Percentiles rank a stretch among this genome's conserved stretches.
Conservation (phyloP, 106 monocot genomes). For the Narthecium ossifragum region DNA sequence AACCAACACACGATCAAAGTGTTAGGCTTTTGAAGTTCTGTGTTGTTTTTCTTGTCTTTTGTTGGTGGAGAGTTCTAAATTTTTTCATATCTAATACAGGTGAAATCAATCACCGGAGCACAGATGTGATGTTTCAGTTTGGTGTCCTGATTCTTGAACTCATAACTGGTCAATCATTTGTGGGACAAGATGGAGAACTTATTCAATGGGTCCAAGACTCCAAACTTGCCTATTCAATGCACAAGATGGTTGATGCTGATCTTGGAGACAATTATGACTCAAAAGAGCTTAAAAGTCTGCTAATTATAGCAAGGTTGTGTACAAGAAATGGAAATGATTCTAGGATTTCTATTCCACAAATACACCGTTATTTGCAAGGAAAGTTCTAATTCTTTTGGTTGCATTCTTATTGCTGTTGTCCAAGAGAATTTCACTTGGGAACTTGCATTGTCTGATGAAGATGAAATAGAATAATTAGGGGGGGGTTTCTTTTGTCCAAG, state of each 20-base stretch:
- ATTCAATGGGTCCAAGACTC: conserved; percentile 82
- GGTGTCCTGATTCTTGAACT: conserved; percentile 83
- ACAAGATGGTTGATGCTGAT: conserved; percentile 92
- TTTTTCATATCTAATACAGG: conserved; percentile 22
- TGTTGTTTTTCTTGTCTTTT: neutral
- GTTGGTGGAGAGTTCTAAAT: neutral
- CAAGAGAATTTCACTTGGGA: neutral
- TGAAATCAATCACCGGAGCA: conserved; percentile 25
- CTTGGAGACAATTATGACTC: conserved; percentile 68
- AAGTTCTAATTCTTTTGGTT: conserved; percentile 24
- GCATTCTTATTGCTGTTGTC: neutral
- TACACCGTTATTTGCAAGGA: conserved; percentile 68
- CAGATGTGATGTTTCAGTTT: conserved; percentile 63
- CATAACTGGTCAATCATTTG: conserved; percentile 79
- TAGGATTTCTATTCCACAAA: conserved; percentile 56
- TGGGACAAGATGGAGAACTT: conserved; percentile 47
- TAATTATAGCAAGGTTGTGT: conserved; percentile 67
- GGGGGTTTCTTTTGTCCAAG: too few species aligned
- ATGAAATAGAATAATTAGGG: too few species aligned
- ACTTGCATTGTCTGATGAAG: too few species aligned
- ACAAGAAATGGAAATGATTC: conserved; percentile 35
- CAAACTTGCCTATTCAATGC: conserved; percentile 43
- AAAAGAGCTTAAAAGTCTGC: conserved; percentile 66
- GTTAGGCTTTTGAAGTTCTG: conserved; percentile 17
- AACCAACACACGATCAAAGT: conserved; percentile 29